phyloP scores from a whole-genome alignment of 768 basidiomycete genomes.

The Suillus lakei region DNA sequence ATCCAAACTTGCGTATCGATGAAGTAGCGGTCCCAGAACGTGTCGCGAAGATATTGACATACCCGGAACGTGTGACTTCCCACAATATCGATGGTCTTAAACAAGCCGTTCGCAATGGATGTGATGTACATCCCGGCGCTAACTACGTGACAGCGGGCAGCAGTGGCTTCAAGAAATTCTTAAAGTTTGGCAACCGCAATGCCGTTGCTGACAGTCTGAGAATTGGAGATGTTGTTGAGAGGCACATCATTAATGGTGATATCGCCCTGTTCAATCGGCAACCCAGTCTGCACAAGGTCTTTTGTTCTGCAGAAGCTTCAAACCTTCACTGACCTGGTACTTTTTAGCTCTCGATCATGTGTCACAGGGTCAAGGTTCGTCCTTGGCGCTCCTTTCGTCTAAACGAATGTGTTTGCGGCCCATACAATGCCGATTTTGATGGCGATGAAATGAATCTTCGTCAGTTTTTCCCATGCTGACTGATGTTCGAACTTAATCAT shows the following conservation, averaged over 20 bases:
- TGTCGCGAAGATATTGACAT: slow-evolving; percentile 93
- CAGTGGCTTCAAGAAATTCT: slow-evolving; percentile 82
- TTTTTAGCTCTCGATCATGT: slow-evolving; percentile 94
- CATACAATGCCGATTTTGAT: slow-evolving; percentile 99
- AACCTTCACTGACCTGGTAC: slow-evolving; percentile 12
- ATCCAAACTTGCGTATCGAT: slow-evolving; percentile 98
- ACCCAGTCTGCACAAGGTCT: slow-evolving; percentile 93
- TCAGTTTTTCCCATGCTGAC: slow-evolving; percentile 42
- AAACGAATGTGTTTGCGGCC: slow-evolving; percentile 99
- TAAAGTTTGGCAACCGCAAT: slow-evolving; percentile 84
- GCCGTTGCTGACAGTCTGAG: slow-evolving; percentile 81
- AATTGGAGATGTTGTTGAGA: slow-evolving; percentile 92
- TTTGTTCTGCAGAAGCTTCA: slow-evolving; percentile 10
- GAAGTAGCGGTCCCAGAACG: slow-evolving; percentile 98
- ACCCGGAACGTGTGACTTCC: slow-evolving; percentile 91
- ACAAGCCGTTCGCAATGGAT: slow-evolving; percentile 83
- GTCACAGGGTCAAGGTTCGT: slow-evolving; percentile 93
- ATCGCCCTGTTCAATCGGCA: slow-evolving; percentile 98
- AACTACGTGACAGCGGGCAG: slow-evolving; percentile 89
- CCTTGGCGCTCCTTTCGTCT: slow-evolving; percentile 98
- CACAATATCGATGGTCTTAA: slow-evolving; percentile 85
- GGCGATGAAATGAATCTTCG: slow-evolving; percentile 99
- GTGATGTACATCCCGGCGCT: slow-evolving; percentile 92
- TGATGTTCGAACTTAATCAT: slow-evolving; percentile 1
- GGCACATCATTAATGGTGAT: slow-evolving; percentile 94